Evolutionary conservation across 2,329 filamentous ascomycete genomes (phyloP), one percentile per base, ranked within the genome.

Genomic region (Hypoxylon sp.): DNA sequence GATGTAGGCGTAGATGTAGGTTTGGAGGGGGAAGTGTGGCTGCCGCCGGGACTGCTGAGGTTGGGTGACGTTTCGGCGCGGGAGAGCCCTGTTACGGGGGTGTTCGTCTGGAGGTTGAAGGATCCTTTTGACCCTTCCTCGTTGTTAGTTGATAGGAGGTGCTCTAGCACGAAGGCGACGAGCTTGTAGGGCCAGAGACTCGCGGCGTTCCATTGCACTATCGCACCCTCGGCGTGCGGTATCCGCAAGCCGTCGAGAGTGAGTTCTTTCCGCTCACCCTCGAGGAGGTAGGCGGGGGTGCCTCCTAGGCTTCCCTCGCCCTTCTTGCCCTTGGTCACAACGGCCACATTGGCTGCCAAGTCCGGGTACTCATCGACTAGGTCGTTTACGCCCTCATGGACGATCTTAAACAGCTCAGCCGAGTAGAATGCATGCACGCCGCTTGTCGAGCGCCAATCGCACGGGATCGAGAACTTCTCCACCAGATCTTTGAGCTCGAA

Each of bases 131-230:
- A 57, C 2, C 9, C 63, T 78, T 75, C 55, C 70, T 72, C 28
- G 62, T 38, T 21, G 46, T 63, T 67, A 7, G 69, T 63, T 1
- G 70, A 68, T 0, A 88, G 74, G 0, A 93, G 84, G 7, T 82
- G 78, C 75, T 92, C 88, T 0, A 97, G 80, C 0, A 94, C 84
- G 79, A 89, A 91, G 0, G 89, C 83, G 1, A 97, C 89, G 17
- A 97, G 86, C 80, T 96, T 97, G 79, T 97, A 97, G 0, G 93
- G 93, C 91, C 91, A 94, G 49, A 93, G 77, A 72, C 88, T 89
- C 0, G 89, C 91, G 0, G 92, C 92, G 45, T 87, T 81, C 43
- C 82, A 81, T 67, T 90, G 90, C 14, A 90, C 80, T 2, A 93
- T 84, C 5, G 89, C 91, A 2, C 90, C 92, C 6, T 84, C 75